Percentiles rank a stretch among this genome's conserved stretches.
These are phyloP conservation scores for Eudorina sp. DNA, from an alignment of 139 green algal genomes.

Conservation along the genomic window DNA sequence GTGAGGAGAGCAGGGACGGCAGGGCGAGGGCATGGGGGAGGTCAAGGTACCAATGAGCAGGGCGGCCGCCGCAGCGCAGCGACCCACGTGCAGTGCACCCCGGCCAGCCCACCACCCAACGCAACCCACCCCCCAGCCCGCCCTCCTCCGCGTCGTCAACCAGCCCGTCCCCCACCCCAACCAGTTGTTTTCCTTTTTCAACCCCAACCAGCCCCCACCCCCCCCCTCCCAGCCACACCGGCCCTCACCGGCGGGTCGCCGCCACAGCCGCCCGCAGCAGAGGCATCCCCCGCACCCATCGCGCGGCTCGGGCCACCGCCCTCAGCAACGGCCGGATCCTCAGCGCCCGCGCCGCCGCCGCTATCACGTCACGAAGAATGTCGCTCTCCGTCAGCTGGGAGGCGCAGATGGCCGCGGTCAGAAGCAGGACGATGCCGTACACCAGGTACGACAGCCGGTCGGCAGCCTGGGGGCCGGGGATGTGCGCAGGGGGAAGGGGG, in stretches of 20 bases:
- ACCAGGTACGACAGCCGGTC: constrained; percentile 20
- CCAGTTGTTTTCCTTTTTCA: too few species aligned
- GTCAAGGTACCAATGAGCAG: too few species aligned
- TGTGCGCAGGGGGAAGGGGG: not conserved
- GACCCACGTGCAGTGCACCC: too few species aligned
- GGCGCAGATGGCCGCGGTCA: not conserved
- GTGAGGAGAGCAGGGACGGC: too few species aligned
- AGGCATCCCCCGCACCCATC: not conserved
- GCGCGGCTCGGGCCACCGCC: not conserved
- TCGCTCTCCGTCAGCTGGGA: not conserved
- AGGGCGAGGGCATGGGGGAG: too few species aligned
- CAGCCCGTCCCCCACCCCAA: too few species aligned
- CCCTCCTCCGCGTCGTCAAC: too few species aligned
- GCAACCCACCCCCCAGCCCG: too few species aligned
- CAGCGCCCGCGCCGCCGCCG: not conserved
- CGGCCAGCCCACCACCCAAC: too few species aligned
- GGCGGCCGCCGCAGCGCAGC: too few species aligned
- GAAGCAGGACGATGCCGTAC: constrained; percentile 24
- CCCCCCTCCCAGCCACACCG: too few species aligned
- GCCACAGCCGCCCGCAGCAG: not conserved
- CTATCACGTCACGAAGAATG: not conserved
- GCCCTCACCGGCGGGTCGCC: not conserved
- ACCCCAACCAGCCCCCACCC: too few species aligned
- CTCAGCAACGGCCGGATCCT: constrained; percentile 4
- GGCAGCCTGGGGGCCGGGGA: not conserved